These are phyloP conservation scores for Fomitopsis pulvina DNA, from an alignment of 768 basidiomycete genomes.

Conservation along the genomic window DNA sequence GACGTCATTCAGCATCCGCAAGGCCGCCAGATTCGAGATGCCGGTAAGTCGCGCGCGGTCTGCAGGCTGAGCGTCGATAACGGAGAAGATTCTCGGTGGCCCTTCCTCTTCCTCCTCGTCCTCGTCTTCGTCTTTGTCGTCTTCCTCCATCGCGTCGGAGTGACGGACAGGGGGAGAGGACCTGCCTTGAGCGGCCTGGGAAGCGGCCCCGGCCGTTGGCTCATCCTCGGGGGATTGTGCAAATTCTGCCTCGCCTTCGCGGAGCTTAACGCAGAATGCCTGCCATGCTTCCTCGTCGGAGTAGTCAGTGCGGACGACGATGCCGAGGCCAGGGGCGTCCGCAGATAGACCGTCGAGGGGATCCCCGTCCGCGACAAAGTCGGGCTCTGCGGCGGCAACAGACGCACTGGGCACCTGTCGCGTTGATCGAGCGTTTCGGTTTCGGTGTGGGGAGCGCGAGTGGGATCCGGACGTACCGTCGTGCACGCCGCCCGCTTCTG, in stretches of 20 bases:
- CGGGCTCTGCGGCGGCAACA: slow-evolving; percentile 13
- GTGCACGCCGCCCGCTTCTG: slow-evolving; percentile 16
- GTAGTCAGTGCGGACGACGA: slow-evolving; percentile 72
- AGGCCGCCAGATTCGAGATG: slow-evolving; percentile 58
- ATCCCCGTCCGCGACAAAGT: slow-evolving; percentile 40
- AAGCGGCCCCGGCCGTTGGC: slow-evolving; percentile 17
- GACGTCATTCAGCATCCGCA: slow-evolving; percentile 69
- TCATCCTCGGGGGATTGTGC: slow-evolving; percentile 15
- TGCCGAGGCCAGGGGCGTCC: slow-evolving; percentile 45
- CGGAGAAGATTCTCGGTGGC: slow-evolving; percentile 35
- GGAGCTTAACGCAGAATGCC: slow-evolving; percentile 42
- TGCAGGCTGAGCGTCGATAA: slow-evolving; percentile 41
- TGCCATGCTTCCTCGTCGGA: slow-evolving; percentile 62
- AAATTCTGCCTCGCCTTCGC: slow-evolving; percentile 53
- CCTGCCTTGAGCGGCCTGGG: slow-evolving; percentile 14
- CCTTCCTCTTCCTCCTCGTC: slow-evolving; percentile 16
- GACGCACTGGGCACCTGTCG: background rate
- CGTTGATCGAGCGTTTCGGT: background rate
- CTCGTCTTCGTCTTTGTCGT: slow-evolving; percentile 31
- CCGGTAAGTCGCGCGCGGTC: slow-evolving; percentile 36
- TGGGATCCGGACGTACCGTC: slow-evolving; percentile 10
- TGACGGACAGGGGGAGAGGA: slow-evolving; percentile 15
- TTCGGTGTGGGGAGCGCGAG: background rate
- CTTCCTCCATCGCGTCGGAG: slow-evolving; percentile 18
- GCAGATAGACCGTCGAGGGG: slow-evolving; percentile 42